Evolutionary conservation across 306 rosid species (phyloP).

Genomic region (Casuarina glauca): DNA sequence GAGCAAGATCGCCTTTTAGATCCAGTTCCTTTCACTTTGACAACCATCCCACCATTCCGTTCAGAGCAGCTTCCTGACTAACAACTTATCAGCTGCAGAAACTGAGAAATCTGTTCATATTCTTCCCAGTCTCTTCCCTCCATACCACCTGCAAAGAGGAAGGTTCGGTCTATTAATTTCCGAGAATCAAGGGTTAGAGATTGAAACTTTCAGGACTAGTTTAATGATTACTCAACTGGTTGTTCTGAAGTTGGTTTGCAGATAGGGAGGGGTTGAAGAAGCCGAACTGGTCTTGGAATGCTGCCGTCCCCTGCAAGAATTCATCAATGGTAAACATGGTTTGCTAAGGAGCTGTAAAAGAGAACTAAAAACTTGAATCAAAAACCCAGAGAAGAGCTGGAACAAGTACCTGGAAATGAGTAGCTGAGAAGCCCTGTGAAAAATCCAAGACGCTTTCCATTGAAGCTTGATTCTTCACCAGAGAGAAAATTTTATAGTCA

Average conservation of each 20-base stretch:
- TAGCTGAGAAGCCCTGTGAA: slow-evolving; percentile 88
- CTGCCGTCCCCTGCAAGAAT: slow-evolving; percentile 61
- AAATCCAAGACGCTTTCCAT: slow-evolving; percentile 51
- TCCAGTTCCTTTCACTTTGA: slow-evolving; percentile 49
- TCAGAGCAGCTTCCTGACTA: slow-evolving; percentile 27
- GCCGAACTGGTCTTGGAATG: slow-evolving; percentile 61
- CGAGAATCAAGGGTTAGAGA: background rate
- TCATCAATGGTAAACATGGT: slow-evolving; percentile 15
- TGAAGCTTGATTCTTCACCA: slow-evolving; percentile 50
- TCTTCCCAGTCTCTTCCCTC: slow-evolving; percentile 51
- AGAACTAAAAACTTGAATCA: slow-evolving; percentile 4
- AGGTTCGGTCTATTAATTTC: slow-evolving; percentile 19
- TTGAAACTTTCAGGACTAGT: background rate
- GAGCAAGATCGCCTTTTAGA: slow-evolving; percentile 37
- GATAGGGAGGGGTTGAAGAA: slow-evolving; percentile 57
- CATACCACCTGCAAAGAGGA: slow-evolving; percentile 61
- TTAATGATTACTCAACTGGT: slow-evolving; percentile 45
- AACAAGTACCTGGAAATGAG: slow-evolving; percentile 63
- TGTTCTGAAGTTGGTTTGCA: slow-evolving; percentile 54
- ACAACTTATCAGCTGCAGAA: slow-evolving; percentile 28
- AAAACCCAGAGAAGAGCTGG: background rate
- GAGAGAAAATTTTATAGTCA: slow-evolving; percentile 51
- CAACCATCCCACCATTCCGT: slow-evolving; percentile 27
- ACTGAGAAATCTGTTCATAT: slow-evolving; percentile 27
- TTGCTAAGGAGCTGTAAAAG: background rate